phyloP scores from a whole-genome alignment of 2,329 filamentous ascomycete genomes.

The Sclerotinia glacialis region DNA sequence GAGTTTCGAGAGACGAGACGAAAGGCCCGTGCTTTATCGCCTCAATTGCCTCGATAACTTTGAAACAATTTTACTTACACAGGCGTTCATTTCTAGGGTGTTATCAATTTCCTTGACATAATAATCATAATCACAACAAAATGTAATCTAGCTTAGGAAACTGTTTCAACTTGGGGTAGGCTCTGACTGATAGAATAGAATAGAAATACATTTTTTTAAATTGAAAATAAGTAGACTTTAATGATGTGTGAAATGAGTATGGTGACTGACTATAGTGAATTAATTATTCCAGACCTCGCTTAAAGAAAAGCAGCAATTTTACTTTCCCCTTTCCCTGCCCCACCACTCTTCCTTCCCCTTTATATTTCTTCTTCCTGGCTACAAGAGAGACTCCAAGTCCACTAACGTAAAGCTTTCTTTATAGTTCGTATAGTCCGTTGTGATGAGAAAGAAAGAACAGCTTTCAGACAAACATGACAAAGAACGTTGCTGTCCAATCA shows the following conservation, averaged over 20 bases:
- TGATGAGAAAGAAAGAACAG: not conserved
- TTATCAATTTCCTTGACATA: not conserved
- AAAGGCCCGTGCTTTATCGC: not conserved
- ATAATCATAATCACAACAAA: no score
- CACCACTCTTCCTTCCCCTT: not conserved
- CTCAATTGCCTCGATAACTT: not conserved
- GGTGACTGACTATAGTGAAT: no score
- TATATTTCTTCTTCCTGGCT: not conserved
- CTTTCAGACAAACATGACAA: not conserved
- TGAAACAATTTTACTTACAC: not conserved
- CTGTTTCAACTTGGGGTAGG: not conserved
- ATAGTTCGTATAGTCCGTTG: not conserved
- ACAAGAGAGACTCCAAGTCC: not conserved
- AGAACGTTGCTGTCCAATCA: not conserved
- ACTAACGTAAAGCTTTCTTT: not conserved
- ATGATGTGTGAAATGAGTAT: not conserved
- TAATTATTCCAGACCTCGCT: no score
- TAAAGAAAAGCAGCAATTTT: no score
- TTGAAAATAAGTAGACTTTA: no score
- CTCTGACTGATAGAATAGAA: not conserved
- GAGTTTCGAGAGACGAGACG: not conserved
- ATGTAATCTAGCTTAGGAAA: no score
- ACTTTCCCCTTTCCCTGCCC: no score
- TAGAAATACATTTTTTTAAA: not conserved
- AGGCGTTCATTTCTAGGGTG: not conserved